Percentiles rank a stretch among this genome's conserved stretches.
These are phyloP conservation scores for Monosporascus sp. DNA, from an alignment of 2,329 filamentous ascomycete species.

Conservation along the genomic window DNA sequence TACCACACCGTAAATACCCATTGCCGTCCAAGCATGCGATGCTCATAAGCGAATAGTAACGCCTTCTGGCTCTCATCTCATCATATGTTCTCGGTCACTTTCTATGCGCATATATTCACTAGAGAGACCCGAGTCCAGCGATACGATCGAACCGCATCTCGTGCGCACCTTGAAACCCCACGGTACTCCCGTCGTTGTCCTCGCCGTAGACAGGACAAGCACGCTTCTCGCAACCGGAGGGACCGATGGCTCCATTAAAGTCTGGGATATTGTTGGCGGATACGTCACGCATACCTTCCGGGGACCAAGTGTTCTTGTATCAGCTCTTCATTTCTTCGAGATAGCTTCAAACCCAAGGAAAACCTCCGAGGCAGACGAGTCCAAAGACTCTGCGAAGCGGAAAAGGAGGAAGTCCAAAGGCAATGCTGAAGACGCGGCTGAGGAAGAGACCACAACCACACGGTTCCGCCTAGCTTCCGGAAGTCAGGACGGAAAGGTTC, in stretches of 20 bases:
- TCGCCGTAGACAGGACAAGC: constrained; percentile 79
- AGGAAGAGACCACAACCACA: constrained; percentile 35
- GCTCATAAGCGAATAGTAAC: constrained; percentile 55
- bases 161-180: constrained; percentile 84
- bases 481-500: constrained; percentile 87
- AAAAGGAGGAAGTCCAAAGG: constrained; percentile 40
- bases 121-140: constrained; percentile 49
- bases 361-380: constrained; percentile 36
- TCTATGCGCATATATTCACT: constrained; percentile 90
- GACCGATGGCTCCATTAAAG: constrained; percentile 88
- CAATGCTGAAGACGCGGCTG: constrained; percentile 33
- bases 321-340: constrained; percentile 88
- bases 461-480: constrained; percentile 81
- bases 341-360: constrained; percentile 43
- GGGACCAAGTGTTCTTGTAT: constrained; percentile 85
- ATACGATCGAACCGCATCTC: constrained; percentile 59
- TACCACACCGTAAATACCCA: constrained; percentile 1
- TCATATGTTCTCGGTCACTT: constrained; percentile 89
- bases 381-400: constrained; percentile 34
- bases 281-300: constrained; percentile 94
- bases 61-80: constrained; percentile 78
- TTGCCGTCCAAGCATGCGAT: background rate
- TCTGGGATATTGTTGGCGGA: constrained; percentile 90
- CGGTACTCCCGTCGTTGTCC: constrained; percentile 78
- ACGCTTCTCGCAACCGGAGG: constrained; percentile 88